A percentile compares a stretch with the other conserved stretches of the same genome.
Evolutionary conservation across 2,329 filamentous ascomycete genomes (phyloP).

Genomic region (Venturia carpophila): DNA sequence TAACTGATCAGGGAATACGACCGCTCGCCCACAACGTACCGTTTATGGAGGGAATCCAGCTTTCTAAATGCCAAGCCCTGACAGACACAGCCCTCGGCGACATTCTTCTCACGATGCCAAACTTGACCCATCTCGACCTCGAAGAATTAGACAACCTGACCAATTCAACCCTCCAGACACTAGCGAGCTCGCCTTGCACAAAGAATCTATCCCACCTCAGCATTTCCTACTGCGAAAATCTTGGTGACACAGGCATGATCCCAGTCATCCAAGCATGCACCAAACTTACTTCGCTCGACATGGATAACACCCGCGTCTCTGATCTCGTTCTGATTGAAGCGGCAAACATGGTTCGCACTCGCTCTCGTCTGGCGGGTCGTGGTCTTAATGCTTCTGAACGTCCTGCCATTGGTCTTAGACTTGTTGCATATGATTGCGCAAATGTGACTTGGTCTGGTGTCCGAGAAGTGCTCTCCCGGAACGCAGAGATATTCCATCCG

Average conservation of each 20-base stretch:
- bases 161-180: constrained; percentile 63
- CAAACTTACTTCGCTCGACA: constrained; percentile 61
- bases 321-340: constrained; percentile 82
- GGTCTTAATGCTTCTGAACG: constrained; percentile 25
- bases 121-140: constrained; percentile 77
- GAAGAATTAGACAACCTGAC: constrained; percentile 76
- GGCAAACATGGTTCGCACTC: constrained; percentile 65
- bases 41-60: constrained; percentile 70
- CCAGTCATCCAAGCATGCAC: constrained; percentile 70
- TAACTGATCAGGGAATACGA: constrained; percentile 67
- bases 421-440: constrained; percentile 86
- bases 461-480: constrained; percentile 76
- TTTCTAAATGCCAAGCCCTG: constrained; percentile 68
- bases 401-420: constrained; percentile 52
- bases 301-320: constrained; percentile 90
- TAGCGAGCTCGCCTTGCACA: constrained; percentile 71
- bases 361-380: constrained; percentile 42
- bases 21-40: constrained; percentile 68
- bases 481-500: constrained; percentile 61
- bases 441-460: constrained; percentile 91
- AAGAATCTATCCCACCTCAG: constrained; percentile 68
- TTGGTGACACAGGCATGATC: constrained; percentile 78
- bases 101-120: constrained; percentile 66
- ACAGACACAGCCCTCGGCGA: constrained; percentile 65
- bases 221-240: constrained; percentile 79